These are phyloP conservation scores for Anacardium occidentale DNA, from an alignment of 345 rosid genomes.

Conservation along the genomic window DNA sequence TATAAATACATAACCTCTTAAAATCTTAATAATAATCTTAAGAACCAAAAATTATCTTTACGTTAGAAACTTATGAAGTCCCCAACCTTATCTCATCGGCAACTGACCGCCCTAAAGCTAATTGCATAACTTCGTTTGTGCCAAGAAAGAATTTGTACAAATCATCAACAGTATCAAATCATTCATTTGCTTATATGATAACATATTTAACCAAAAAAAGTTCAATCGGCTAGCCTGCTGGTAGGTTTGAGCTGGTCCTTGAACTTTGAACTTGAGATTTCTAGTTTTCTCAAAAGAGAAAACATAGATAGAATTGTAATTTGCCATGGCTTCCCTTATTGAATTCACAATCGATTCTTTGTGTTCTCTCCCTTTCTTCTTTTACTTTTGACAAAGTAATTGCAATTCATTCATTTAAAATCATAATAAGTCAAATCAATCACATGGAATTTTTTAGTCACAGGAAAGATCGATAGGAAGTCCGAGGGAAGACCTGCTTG, in stretches of 20 bases:
- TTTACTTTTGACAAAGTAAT: slow-evolving; percentile 93
- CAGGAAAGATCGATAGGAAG: neutral
- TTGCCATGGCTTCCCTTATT: slow-evolving; percentile 73
- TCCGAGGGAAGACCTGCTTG: slow-evolving; percentile 46
- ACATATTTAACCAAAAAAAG: neutral
- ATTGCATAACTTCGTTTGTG: slow-evolving; percentile 96
- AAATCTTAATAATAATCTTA: neutral
- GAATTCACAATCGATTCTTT: slow-evolving; percentile 63
- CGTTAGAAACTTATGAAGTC: slow-evolving; percentile 80
- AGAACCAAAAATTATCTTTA: slow-evolving; percentile 20
- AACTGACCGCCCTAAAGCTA: slow-evolving; percentile 85
- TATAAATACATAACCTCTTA: no score
- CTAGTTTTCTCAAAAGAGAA: slow-evolving; percentile 95
- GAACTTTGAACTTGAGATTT: slow-evolving; percentile 85
- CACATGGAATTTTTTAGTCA: no score
- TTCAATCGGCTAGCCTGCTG: slow-evolving; percentile 50
- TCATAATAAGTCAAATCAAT: neutral
- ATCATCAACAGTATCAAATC: neutral
- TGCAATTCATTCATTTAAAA: slow-evolving; percentile 22
- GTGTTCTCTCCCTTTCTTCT: slow-evolving; percentile 94
- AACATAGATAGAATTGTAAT: slow-evolving; percentile 57
- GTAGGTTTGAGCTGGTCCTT: slow-evolving; percentile 73
- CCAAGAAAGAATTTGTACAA: slow-evolving; percentile 79
- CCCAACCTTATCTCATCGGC: slow-evolving; percentile 79
- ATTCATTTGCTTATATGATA: neutral